Evolutionary conservation across 164 flowering plant genomes (phyloP), one percentile per base, ranked within the genome.

Genomic region (Sextonia rubra): DNA sequence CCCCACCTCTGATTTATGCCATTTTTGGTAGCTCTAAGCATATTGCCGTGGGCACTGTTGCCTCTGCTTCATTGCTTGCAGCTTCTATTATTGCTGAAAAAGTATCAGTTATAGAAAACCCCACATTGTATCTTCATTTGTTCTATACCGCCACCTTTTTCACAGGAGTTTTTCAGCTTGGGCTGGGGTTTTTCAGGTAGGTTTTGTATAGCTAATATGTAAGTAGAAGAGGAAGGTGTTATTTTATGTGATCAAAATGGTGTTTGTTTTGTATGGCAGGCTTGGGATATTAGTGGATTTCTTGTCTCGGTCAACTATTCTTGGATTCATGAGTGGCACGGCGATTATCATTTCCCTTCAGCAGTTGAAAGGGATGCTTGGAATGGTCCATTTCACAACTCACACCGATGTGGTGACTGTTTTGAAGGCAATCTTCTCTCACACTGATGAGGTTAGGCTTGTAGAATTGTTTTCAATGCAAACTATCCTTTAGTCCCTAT

Each of bases 281-380:
- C 74, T 94, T 47, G 97, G 98, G 20, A 83, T 94, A 29, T 65
- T 94, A 79, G 96, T 94, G 58, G 98, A 94, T 77, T 94, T 94
- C 66, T 65, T 94, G 27, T 90, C 98, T 3, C 97, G 89, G 76
- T 86, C 98, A 0, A 94, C 96, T 0, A 91, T 93, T 8, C 48
- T 82, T 1, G 98, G 97, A 0, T 94, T 91, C 80, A 91, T 92
- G 95, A 86, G 90, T 47, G 97, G 99, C 17, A 86, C 98, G 0
- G 99, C 99, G 0, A 74, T 64, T 0, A 72, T 91, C 11, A 87
- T 94, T 3, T 65, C 68, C 72, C 78, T 92, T 26, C 98, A 94
- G 69, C 99, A 94, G 75, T 60, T 94, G 77, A 94, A 94, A 72
- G 97, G 93, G 44, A n/a, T 92, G 26, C 71, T 94, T 69, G 99